A percentile compares a stretch with the other conserved stretches of the same genome.
Conservation (phyloP, 768 basidiomycete species). For the Mycena galopus region DNA sequence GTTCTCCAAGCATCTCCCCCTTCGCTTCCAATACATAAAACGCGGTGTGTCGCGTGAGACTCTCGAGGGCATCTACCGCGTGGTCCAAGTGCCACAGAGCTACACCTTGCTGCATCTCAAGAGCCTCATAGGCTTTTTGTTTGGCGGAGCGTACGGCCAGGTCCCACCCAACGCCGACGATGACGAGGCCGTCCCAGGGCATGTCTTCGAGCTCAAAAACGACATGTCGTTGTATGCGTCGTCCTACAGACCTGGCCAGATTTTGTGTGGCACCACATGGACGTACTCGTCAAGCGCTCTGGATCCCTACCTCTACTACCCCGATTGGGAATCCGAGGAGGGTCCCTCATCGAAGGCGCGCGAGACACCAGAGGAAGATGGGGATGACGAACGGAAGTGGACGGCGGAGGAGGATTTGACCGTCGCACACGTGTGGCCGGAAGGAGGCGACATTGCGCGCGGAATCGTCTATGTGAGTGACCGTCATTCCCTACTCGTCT, state of each 20-base stretch:
- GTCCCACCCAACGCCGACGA: conserved; percentile 18
- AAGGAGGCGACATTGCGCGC: conserved; percentile 54
- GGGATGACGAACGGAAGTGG: conserved; percentile 72
- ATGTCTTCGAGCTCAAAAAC: conserved; percentile 73
- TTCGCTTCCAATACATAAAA: conserved; percentile 49
- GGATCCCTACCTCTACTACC: conserved; percentile 64
- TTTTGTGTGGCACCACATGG: conserved; percentile 62
- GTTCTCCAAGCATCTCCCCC: conserved; percentile 71
- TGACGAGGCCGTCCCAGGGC: conserved; percentile 53
- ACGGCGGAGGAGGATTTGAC: conserved; percentile 77
- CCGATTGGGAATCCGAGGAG: conserved; percentile 45
- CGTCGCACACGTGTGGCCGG: conserved; percentile 70
- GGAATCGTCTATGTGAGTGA: conserved; percentile 75
- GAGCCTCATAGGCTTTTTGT: conserved; percentile 72
- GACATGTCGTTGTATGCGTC: conserved; percentile 56
- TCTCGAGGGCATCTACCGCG: conserved; percentile 68
- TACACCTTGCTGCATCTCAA: conserved; percentile 79
- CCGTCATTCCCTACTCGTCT: not conserved
- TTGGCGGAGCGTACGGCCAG: conserved; percentile 50
- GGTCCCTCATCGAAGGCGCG: conserved; percentile 56
- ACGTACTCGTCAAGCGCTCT: conserved; percentile 65
- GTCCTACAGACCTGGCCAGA: conserved; percentile 63
- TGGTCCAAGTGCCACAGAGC: conserved; percentile 77
- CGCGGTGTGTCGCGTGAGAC: conserved; percentile 30
- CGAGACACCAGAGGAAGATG: conserved; percentile 51